Percentiles rank a stretch among this genome's conserved stretches.
These are phyloP conservation scores for Sporothrix mexicana DNA, from an alignment of 2,329 filamentous ascomycete genomes.

Conservation along the genomic window DNA sequence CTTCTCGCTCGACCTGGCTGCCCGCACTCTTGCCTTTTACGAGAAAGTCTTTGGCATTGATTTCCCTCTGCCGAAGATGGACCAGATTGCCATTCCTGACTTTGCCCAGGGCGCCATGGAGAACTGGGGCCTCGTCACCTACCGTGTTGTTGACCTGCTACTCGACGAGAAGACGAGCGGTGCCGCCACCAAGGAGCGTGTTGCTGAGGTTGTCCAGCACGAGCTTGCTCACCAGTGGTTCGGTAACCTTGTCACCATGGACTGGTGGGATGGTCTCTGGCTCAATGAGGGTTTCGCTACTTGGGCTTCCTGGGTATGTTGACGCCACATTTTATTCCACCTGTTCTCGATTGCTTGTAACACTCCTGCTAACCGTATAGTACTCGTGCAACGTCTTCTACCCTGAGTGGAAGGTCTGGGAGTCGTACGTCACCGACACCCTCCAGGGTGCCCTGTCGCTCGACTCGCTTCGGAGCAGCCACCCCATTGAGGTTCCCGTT, in stretches of 20 bases:
- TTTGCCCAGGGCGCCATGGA: conserved; percentile 97
- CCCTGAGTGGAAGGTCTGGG: conserved; percentile 98
- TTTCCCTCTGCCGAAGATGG: conserved; percentile 92
- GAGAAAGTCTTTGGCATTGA: conserved; percentile 90
- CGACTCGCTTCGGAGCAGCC: conserved; percentile 90
- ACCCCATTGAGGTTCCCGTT: conserved; percentile 95
- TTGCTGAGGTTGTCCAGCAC: conserved; percentile 95
- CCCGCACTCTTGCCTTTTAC: conserved; percentile 89
- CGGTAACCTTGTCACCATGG: conserved; percentile 89
- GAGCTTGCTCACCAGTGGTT: conserved; percentile 96
- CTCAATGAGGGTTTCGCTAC: conserved; percentile 91
- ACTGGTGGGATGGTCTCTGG: conserved; percentile 93
- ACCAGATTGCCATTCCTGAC: conserved; percentile 94
- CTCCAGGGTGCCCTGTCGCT: conserved; percentile 85
- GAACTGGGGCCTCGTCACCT: conserved; percentile 97
- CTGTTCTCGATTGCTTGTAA: neutral
- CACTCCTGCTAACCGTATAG: conserved; percentile 45
- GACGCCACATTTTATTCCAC: neutral
- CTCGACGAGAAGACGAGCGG: conserved; percentile 91
- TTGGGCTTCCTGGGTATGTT: conserved; percentile 70
- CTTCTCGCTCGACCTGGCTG: conserved; percentile 89
- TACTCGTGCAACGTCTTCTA: conserved; percentile 95
- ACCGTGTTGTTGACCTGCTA: conserved; percentile 88
- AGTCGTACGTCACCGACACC: conserved; percentile 91
- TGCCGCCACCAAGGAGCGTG: conserved; percentile 86